Base-by-base conservation (phyloP, 1,284 basidiomycete genomes). In the Ustilago nuda region DNA sequence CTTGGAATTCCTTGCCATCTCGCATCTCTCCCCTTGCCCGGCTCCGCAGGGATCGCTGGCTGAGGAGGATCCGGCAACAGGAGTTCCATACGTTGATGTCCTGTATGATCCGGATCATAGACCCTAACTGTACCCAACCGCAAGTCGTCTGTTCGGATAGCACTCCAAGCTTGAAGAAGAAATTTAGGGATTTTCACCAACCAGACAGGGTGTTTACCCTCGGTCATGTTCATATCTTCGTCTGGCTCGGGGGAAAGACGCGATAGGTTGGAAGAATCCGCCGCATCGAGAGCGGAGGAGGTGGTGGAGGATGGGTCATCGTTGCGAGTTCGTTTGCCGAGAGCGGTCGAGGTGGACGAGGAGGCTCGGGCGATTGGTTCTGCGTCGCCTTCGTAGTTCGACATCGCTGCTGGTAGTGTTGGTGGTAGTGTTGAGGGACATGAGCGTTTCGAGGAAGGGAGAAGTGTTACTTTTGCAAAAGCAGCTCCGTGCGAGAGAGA, bases 161-260 rank as follows among this genome's bases (percentile, higher is more conserved):
- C 78, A 68, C 85, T 83, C 89, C 89, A 89, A 36, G 87, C 85
- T 66, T 89, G 87, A 36, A 88, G 81, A 19, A 89, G 67, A 80
- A 89, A 89, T 15, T 87, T 84, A 12, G 89, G 89, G 33, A 89
- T 86, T 83, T 87, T 85, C 46, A 85, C 84, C 0, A 85, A 67
- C 84, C 84, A 85, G 1, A 83, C 79, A 33, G 79, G 78, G 33
- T 80, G 78, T 19, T 74, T 64, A 0, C 79, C 83, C 17, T 74
- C 61, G 15, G 65, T 36, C 27, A 77, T 61, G 43, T 84, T 73
- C n/a, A 85, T 64, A 46, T 84, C 84, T 58, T 83, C 80, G 45
- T 85, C 82, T 0, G 83, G 84, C 51, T 84, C 83, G 1, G 83
- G 83, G 5, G 78, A 78, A 8, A 80, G 59, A 2, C 74, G 69